Base-by-base conservation (phyloP, 495 filamentous ascomycete species). In the Pyronema domesticum region DNA sequence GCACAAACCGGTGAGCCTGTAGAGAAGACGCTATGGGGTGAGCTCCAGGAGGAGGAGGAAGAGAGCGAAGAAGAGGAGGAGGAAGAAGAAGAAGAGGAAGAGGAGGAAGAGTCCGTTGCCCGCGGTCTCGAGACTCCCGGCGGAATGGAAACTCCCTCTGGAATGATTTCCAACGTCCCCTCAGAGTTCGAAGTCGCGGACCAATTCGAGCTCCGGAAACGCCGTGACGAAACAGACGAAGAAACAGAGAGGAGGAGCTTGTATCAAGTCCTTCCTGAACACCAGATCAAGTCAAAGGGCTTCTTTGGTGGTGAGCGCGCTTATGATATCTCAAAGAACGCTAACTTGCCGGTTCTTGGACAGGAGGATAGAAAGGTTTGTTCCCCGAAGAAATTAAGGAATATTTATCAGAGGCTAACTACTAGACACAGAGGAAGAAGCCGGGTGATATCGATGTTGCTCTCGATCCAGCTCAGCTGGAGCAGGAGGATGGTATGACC, bases 301-400 rank as follows among this genome's bases (percentile, higher is more conserved):
- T 96, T 96, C 74, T 96, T 98, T 64, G 91, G 91, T 39, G 85
- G 87, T 55, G 91, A 98, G 60, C 81, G 83, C 60, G 82, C 81
- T 11, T 98, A 98, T 68, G 87, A 96, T 69, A 76, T 98, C 46
- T 70, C 60, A 40, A 67, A 70, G 57, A 76, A 75, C 47, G 62
- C 68, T 40, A 60, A 73, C 51, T 65, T 82, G 18, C 81, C 83
- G 15, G 76, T 91, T 8, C 76, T 96, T 2, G 91, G 88, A 9
- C 78, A 79, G 55, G 85, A 89, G 7, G 86, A 94, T 54, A 79
- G 84, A 40, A 79, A 68, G 60, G 63, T 65, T 42, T 54, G 50
- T 51, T 19, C 7, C 35, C 35, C 23, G 5, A 30, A 30, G 23
- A 5, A 30, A 30, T 30, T 5, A 30, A 30, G 23, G 23, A 30